Conservation (phyloP, 169 alveolate genomes). For the Plasmodium blacklocki region DNA sequence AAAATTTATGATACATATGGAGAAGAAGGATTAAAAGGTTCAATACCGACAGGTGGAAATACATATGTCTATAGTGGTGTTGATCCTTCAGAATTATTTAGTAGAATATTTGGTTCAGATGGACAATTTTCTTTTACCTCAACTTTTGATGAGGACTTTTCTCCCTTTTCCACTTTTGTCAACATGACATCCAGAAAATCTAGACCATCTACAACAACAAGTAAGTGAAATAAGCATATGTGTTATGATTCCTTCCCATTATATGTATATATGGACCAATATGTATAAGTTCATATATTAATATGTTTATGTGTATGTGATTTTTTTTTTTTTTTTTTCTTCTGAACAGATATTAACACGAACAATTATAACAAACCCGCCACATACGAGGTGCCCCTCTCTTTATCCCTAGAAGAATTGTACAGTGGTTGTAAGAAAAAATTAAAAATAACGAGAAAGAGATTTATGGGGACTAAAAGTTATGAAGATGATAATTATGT, state of each 20-base stretch:
- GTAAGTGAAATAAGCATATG: constrained; percentile 20
- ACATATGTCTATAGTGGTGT: constrained; percentile 82
- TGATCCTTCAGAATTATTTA: constrained; percentile 89
- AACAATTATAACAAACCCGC: constrained; percentile 77
- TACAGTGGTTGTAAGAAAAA: constrained; percentile 87
- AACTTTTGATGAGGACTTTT: constrained; percentile 86
- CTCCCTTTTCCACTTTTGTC: constrained; percentile 82
- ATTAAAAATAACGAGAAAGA: constrained; percentile 88
- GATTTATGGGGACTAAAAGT: constrained; percentile 83
- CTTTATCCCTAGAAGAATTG: constrained; percentile 87
- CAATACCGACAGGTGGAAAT: constrained; percentile 78
- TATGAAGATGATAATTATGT: constrained; percentile 89
- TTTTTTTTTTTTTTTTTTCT: not conserved
- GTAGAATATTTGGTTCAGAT: constrained; percentile 87
- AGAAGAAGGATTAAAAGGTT: constrained; percentile 95
- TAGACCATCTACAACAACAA: constrained; percentile 74
- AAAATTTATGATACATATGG: constrained; percentile 96
- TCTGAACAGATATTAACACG: constrained; percentile 39
- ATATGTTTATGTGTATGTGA: not conserved
- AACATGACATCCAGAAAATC: constrained; percentile 79
- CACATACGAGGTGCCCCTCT: constrained; percentile 87
- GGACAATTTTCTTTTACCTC: constrained; percentile 82
- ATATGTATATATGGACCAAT: not conserved
- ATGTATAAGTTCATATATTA: not conserved
- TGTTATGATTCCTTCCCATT: not conserved